These are phyloP conservation scores for Euphorbia schlechtendalii DNA, from an alignment of 441 rosid species.

Conservation along the genomic window DNA sequence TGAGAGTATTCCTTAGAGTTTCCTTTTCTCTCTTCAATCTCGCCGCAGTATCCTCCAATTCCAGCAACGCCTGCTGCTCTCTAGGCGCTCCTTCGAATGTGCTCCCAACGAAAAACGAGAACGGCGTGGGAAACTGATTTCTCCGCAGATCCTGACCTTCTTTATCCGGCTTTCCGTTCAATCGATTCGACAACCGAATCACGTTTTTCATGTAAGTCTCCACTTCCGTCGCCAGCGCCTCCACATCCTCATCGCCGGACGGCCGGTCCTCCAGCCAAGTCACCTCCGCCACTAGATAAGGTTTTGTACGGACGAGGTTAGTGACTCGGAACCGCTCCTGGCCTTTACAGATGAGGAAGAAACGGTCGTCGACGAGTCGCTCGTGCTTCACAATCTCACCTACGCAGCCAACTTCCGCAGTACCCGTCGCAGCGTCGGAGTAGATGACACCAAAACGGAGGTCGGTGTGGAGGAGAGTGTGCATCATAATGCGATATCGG, in stretches of 20 bases:
- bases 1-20: conserved; percentile 82
- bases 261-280: conserved; percentile 94
- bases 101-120: conserved; percentile 90
- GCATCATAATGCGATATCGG: conserved; percentile 97
- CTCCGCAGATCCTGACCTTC: conserved; percentile 69
- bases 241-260: conserved; percentile 69
- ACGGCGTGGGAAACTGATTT: conserved; percentile 85
- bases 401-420: conserved; percentile 81
- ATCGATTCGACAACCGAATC: conserved; percentile 67
- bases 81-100: conserved; percentile 87
- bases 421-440: conserved; percentile 66
- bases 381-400: conserved; percentile 90
- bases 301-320: conserved; percentile 62
- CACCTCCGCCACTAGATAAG: conserved; percentile 79
- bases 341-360: conserved; percentile 87
- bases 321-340: conserved; percentile 89
- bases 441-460: conserved; percentile 86
- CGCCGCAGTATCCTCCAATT: conserved; percentile 80
- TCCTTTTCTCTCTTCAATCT: conserved; percentile 87
- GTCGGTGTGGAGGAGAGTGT: conserved; percentile 88
- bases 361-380: conserved; percentile 81
- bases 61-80: conserved; percentile 92
- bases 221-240: conserved; percentile 60
- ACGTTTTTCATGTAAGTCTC: conserved; percentile 90
- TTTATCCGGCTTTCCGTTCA: conserved; percentile 81